Evolutionary conservation across 2,329 filamentous ascomycete species (phyloP), one percentile per base, ranked within the genome.

Genomic region (Pyrenochaeta sp.): DNA sequence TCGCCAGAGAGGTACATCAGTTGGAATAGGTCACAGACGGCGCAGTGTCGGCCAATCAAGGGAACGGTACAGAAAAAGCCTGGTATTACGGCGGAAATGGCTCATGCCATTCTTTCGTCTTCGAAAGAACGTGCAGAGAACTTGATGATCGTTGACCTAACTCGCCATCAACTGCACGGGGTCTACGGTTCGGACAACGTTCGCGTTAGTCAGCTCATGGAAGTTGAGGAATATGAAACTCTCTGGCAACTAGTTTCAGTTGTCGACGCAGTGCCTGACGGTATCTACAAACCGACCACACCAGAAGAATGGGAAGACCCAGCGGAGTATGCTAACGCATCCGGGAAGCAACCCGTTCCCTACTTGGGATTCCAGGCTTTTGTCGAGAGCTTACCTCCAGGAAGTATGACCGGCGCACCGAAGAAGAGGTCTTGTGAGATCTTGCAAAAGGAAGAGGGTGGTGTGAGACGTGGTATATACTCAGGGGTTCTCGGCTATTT

Each of bases 131-230:
- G 91, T 66, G 94, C 94, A 0, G 94, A 98, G 79, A 98, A 98
- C 69, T 83, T 98, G 20, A 98, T 98, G 95, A 97, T 98, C 66
- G 93, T 97, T 2, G 94, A 98, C 74, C 82, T 98, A 1, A 95
- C 97, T n/a, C 86, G 94, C 0, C 94, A 98, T 70, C 94, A 98
- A 74, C 81, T 98, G 11, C 90, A 96, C 74, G 87, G 88, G n/a
- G 87, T 96, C 7, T 91, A 89, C 56, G 91, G 90, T 4, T 84
- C 89, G 1, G 88, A 87, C 0, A 84, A 85, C 53, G 92, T 97
- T 1, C 74, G 78, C 5, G 92, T 97, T 1, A 86, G 88, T 12
- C 88, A 92, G 49, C 79, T 97, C 20, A 90, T 97, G 79, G 85
- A 87, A 53, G 90, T 98, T 0, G 93, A 97, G 75, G 92, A 97